These are phyloP conservation scores for Eutrema yunnanense DNA, from an alignment of 345 rosid species.

Conservation along the genomic window DNA sequence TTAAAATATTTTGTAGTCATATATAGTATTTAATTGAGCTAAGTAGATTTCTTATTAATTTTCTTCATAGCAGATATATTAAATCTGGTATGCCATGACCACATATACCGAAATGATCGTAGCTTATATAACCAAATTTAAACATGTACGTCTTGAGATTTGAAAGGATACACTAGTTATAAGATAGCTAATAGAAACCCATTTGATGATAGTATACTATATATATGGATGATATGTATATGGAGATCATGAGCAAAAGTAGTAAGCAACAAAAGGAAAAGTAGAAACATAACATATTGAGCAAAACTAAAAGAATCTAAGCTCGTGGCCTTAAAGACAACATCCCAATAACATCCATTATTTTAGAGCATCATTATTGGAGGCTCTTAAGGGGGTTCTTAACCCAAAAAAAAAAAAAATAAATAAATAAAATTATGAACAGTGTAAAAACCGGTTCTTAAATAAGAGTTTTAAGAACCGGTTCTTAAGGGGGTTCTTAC, in stretches of 20 bases:
- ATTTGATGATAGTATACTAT: background rate
- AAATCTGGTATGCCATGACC: conserved; percentile 12
- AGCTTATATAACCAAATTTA: conserved; percentile 16
- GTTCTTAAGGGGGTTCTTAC: too few relatives aligned
- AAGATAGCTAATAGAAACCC: background rate
- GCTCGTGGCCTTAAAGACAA: conserved; percentile 29
- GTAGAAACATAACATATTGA: conserved; percentile 15
- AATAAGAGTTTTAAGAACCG: too few relatives aligned
- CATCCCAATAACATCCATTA: conserved; percentile 14
- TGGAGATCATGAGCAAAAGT: conserved; percentile 22
- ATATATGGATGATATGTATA: conserved; percentile 10
- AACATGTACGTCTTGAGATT: conserved; percentile 19
- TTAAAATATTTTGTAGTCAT: background rate
- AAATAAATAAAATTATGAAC: too few relatives aligned
- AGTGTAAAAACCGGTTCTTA: too few relatives aligned
- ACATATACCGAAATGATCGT: conserved; percentile 12
- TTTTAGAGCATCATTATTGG: too few relatives aligned
- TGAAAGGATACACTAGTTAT: conserved; percentile 8
- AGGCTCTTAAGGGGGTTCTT: too few relatives aligned
- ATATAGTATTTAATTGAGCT: background rate
- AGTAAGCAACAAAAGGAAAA: conserved; percentile 25
- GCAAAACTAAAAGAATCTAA: conserved; percentile 36
- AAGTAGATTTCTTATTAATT: background rate
- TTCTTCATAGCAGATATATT: conserved; percentile 1
- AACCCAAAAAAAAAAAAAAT: too few relatives aligned